These are phyloP conservation scores for Penicillium goetzii DNA, from an alignment of 495 filamentous ascomycete genomes.

Conservation along the genomic window DNA sequence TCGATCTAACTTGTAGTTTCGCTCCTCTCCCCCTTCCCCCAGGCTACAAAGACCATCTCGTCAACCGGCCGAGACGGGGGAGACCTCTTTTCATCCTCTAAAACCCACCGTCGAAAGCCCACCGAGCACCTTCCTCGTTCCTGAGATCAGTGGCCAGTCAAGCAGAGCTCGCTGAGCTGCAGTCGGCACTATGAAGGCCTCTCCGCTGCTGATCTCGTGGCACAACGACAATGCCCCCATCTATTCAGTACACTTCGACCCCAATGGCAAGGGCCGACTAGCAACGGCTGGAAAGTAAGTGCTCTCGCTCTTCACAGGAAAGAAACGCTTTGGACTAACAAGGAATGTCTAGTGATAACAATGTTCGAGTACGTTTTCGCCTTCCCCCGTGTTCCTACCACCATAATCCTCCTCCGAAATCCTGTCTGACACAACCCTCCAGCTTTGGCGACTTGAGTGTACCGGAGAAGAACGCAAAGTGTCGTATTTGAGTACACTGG, in stretches of 20 bases:
- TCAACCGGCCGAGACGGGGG: constrained; percentile 14
- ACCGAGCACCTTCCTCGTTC: neutral
- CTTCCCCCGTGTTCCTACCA: constrained; percentile 18
- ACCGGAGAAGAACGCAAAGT: constrained; percentile 87
- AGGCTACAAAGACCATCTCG: neutral
- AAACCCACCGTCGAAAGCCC: constrained; percentile 10
- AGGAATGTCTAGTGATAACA: constrained; percentile 70
- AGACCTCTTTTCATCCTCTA: constrained; percentile 21
- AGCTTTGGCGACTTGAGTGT: constrained; percentile 89
- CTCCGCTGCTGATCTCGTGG: constrained; percentile 92
- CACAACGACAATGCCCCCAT: constrained; percentile 94
- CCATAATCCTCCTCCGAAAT: constrained; percentile 14
- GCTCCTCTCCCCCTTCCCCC: neutral
- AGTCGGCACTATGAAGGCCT: constrained; percentile 76
- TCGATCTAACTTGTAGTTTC: neutral
- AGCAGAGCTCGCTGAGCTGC: constrained; percentile 34
- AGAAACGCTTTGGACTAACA: constrained; percentile 15
- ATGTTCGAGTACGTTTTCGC: constrained; percentile 76
- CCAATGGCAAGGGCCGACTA: constrained; percentile 87
- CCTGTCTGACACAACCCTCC: constrained; percentile 40
- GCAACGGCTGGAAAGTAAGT: constrained; percentile 81
- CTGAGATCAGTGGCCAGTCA: constrained; percentile 12
- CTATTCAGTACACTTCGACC: constrained; percentile 95
- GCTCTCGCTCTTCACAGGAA: constrained; percentile 1
- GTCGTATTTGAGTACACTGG: constrained; percentile 85